Evolutionary conservation across 2,329 filamentous ascomycete species (phyloP), one percentile per base, ranked within the genome.

Genomic region (Neopestalotiopsis clavispora): DNA sequence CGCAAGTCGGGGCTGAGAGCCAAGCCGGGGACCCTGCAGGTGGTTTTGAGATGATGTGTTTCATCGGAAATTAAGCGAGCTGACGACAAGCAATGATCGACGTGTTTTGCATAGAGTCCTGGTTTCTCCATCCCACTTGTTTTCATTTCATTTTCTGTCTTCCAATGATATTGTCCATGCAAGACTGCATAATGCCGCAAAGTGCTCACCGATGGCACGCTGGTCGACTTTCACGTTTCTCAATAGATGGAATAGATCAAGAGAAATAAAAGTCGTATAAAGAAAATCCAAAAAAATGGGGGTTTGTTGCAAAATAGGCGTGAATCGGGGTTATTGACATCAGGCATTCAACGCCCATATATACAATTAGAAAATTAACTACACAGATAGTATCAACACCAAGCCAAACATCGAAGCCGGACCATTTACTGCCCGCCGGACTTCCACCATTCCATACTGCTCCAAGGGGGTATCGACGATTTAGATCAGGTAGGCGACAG

Each of bases 401-500:
- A 38, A 65, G 42, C 57, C 63, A 57, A n/a, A 56, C 52, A 57
- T 42, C 28, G 23, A 49, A 65, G 42, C 30, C 42, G 52, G 63
- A 12, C 23, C 13, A 45, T 10, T 20, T 34, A n/a, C 10, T 61
- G 9, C 14, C 42, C 42, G 12, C 14, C 63, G 10, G 23, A 38
- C 20, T 34, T 56, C n/a, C 45, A 45, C 32, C 40, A 12, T 57
- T 28, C 63, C 49, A 34, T 23, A 38, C 45, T 57, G 79, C 79
- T 78, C 74, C 45, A n/a, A 20, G 17, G 70, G 77, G 74, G 74
- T 71, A 78, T 79, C 76, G 74, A 77, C 78, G 20, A 57, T 72
- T 86, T 89, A 89, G 79, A 84, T 84, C 76, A 90, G 80, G 81
- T 85, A 75, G 77, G 86, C 87, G 71, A 81, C 84, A 73, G 84